These are phyloP conservation scores for Hypomyces perniciosus DNA, from an alignment of 2,329 filamentous ascomycete genomes.

Conservation along the genomic window DNA sequence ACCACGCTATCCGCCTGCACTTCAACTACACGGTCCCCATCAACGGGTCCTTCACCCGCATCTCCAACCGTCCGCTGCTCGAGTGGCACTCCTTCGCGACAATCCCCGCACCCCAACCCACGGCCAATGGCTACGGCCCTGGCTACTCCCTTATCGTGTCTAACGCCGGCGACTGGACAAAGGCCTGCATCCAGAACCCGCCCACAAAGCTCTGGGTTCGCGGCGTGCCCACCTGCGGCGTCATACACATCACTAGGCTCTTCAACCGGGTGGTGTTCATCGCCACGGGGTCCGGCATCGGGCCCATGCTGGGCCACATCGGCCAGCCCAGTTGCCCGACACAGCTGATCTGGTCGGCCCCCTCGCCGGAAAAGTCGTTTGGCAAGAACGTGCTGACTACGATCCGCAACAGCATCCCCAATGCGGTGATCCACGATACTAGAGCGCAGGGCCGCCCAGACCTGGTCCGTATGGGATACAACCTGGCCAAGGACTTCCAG, in stretches of 20 bases:
- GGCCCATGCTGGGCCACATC: conserved; percentile 58
- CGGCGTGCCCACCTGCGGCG: conserved; percentile 60
- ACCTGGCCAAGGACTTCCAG: conserved; percentile 49
- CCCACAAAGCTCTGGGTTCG: conserved; percentile 61
- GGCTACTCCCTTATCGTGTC: conserved; percentile 66
- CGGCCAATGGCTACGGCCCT: conserved; percentile 17
- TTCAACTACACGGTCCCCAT: conserved; percentile 58
- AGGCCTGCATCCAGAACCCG: conserved; percentile 53
- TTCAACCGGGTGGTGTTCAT: conserved; percentile 62
- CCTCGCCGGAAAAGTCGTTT: conserved; percentile 56
- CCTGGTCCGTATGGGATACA: conserved; percentile 41
- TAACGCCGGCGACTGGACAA: conserved; percentile 71
- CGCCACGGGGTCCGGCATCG: conserved; percentile 68
- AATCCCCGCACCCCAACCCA: conserved; percentile 50
- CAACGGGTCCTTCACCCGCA: conserved; percentile 40
- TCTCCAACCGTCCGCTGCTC: conserved; percentile 56
- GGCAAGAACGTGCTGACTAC: conserved; percentile 49
- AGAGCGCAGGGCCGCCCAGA: conserved; percentile 53
- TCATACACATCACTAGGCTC: conserved; percentile 60
- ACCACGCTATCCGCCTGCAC: conserved; percentile 65
- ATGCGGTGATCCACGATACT: conserved; percentile 64
- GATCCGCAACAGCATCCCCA: conserved; percentile 51
- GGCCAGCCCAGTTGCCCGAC: conserved; percentile 42
- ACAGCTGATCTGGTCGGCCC: conserved; percentile 65
- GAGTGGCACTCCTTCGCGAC: conserved; percentile 76